A percentile compares a stretch with the other conserved stretches of the same genome.
phyloP scores from a whole-genome alignment of 306 rosid genomes.

The Aeschynomene evenia region DNA sequence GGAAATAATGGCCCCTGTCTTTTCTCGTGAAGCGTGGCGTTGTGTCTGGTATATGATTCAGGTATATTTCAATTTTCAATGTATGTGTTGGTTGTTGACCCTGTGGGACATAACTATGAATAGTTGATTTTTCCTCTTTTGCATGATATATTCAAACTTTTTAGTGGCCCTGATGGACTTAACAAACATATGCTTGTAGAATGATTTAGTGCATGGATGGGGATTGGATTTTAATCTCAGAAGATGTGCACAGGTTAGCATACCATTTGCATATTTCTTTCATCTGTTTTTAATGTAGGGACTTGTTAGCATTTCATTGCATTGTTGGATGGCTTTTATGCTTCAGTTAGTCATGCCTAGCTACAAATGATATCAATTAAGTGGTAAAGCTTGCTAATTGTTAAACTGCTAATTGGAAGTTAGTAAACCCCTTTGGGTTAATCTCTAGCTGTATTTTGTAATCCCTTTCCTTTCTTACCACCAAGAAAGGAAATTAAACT shows the following conservation, averaged over 20 bases:
- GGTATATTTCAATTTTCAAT: conserved; percentile 42
- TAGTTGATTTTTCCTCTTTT: conserved; percentile 8
- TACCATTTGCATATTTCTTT: conserved; percentile 19
- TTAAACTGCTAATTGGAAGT: background rate
- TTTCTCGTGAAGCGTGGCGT: conserved; percentile 95
- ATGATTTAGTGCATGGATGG: conserved; percentile 99
- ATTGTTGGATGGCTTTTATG: background rate
- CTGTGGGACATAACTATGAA: background rate
- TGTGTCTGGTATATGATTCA: conserved; percentile 98
- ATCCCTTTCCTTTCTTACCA: background rate
- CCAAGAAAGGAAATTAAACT: background rate
- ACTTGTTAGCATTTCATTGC: conserved; percentile 14
- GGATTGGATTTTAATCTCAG: conserved; percentile 98
- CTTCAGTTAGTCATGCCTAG: background rate
- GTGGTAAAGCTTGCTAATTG: background rate
- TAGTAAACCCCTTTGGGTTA: background rate
- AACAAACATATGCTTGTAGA: conserved; percentile 51
- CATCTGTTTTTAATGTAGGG: background rate
- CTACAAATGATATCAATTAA: background rate
- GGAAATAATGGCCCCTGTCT: conserved; percentile 99
- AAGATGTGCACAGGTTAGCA: conserved; percentile 90
- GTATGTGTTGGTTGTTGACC: conserved; percentile 10
- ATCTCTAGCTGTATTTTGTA: background rate
- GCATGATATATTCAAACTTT: background rate
- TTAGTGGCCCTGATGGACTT: conserved; percentile 9